These are phyloP conservation scores for Xylariomycetidae sp. DNA, from an alignment of 2,329 filamentous ascomycete genomes.

Conservation along the genomic window DNA sequence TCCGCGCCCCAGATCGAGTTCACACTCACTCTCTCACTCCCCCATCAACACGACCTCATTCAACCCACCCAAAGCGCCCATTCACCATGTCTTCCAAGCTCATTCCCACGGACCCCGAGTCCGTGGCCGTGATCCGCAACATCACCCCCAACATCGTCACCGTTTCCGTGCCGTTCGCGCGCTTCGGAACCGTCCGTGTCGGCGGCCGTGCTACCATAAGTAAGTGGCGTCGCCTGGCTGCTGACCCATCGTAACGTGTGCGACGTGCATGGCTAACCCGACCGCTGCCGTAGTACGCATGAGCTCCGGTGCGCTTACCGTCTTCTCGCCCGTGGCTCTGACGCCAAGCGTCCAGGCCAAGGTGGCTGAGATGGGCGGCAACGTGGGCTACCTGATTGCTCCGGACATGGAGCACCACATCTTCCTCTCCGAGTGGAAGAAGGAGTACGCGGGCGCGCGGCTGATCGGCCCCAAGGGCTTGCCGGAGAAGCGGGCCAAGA, in stretches of 20 bases:
- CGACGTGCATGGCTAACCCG: background rate
- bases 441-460: conserved; percentile 69
- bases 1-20: background rate
- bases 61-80: conserved; percentile 3
- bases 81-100: conserved; percentile 55
- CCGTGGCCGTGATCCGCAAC: conserved; percentile 86
- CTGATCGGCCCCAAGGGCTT: conserved; percentile 80
- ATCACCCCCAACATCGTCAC: conserved; percentile 74
- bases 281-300: conserved; percentile 57
- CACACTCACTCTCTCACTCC: conserved; percentile 1
- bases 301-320: conserved; percentile 67
- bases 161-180: conserved; percentile 75
- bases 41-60: conserved; percentile 2
- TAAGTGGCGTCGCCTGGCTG: conserved; percentile 32
- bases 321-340: conserved; percentile 87
- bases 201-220: conserved; percentile 83
- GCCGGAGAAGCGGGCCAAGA: conserved; percentile 68
- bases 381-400: conserved; percentile 78
- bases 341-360: conserved; percentile 66
- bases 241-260: background rate
- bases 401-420: conserved; percentile 94
- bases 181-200: conserved; percentile 73
- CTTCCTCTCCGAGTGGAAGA: conserved; percentile 79
- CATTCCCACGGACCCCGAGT: conserved; percentile 63
- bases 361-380: conserved; percentile 57